Base-by-base conservation (phyloP, 176 grass and related monocot species). In the Avena eriantha region DNA sequence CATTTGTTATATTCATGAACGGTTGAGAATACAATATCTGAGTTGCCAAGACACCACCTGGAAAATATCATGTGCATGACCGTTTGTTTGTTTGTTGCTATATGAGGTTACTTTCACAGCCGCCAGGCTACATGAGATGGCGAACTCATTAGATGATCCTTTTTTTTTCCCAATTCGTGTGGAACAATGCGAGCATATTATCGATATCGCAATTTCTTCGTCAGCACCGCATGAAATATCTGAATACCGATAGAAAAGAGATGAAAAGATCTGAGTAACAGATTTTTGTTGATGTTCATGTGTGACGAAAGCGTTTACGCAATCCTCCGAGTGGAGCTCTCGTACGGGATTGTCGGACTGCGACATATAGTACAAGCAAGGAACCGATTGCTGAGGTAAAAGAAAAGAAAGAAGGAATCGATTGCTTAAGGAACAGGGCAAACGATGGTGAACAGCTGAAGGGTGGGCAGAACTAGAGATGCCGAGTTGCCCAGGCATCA, bases 1-100 rank as follows among this genome's bases (percentile, higher is more conserved):
- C 81, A 77, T 82, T 85, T 85, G 75, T 80, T 82, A 77, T 68
- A 80, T 61, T 76, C 69, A 78, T 85, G 63, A 72, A 58, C 77
- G 18, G 66, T 33, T 69, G 31, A 80, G 72, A 70, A 81, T 78
- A 82, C 60, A 70, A 22, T 70, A 41, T 3, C 59, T 60, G 70
- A 77, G 45, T 39, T 88, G 29, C 65, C 45, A 88, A 59, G 31
- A 53, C 17, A 53, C 17, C 63, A 23, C 1, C 5, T 12, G 36
- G 50, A 61, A 67, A 81, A 65, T 2, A 24, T 46, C 9, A 4
- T 57, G 35, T 0, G 4, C 61, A 56, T 13, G 33, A 10, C 33
- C 10, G 18, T 71, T 29, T 46, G 11, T 54, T 60, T 29, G 36
- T 6, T 10, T 31, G 1, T 43, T 31, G 18, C 60, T 76, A 39